Percentiles rank a stretch among this genome's conserved stretches.
These are phyloP conservation scores for Ophiostoma sp. DNA, from an alignment of 2,329 filamentous ascomycete genomes.

Conservation along the genomic window DNA sequence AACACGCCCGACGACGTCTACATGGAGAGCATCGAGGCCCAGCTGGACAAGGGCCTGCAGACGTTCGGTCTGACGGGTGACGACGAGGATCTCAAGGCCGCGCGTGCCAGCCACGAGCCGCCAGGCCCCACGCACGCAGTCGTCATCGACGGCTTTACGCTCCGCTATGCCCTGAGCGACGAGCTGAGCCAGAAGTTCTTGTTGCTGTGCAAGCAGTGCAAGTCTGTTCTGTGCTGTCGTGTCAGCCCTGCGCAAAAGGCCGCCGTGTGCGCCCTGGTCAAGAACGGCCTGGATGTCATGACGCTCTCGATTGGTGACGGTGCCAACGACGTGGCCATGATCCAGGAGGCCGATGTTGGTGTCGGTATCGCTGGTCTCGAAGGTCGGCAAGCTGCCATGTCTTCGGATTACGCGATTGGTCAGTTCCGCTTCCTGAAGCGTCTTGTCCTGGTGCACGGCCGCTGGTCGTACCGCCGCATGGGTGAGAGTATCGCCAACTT, in stretches of 20 bases:
- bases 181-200: conserved; percentile 87
- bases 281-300: conserved; percentile 92
- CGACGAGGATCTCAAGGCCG: conserved; percentile 78
- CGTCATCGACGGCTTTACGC: conserved; percentile 90
- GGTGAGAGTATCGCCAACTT: conserved; percentile 96
- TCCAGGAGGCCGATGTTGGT: conserved; percentile 94
- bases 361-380: conserved; percentile 93
- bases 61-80: conserved; percentile 79
- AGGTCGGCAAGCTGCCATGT: conserved; percentile 92
- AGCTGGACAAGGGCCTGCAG: conserved; percentile 72
- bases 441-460: conserved; percentile 83
- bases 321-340: conserved; percentile 97
- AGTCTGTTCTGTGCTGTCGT: conserved; percentile 93
- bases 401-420: conserved; percentile 90
- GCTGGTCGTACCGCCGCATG: conserved; percentile 94
- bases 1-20: conserved; percentile 50
- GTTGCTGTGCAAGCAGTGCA: conserved; percentile 94
- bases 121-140: conserved; percentile 87
- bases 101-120: conserved; percentile 80
- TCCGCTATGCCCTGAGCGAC: conserved; percentile 84
- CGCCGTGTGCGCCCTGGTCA: conserved; percentile 94
- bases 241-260: conserved; percentile 97
- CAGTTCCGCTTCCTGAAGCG: conserved; percentile 88
- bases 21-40: conserved; percentile 61
- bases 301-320: conserved; percentile 91